Conservation (phyloP, 805 yeast species). For the Candida suzukii region DNA sequence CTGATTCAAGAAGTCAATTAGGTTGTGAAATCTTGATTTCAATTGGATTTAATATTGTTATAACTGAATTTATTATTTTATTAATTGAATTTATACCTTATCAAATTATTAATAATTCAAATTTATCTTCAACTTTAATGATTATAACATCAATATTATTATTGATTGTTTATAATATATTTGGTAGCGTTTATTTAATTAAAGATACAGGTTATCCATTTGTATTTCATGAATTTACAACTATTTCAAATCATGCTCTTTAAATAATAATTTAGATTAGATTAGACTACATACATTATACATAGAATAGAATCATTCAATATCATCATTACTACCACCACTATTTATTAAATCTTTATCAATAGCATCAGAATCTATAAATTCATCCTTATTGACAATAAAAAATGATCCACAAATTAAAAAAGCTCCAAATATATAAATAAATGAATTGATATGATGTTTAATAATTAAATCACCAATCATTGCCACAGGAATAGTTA, state of each 20-base stretch:
- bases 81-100: conserved; percentile 25
- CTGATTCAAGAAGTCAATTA: conserved; percentile 62
- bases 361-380: conserved; percentile 37
- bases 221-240: conserved; percentile 6
- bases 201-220: conserved; percentile 48
- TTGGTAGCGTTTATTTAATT: conserved; percentile 35
- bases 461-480: conserved; percentile 78
- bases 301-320: neutral
- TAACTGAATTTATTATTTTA: conserved; percentile 34
- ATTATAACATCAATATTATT: conserved; percentile 23
- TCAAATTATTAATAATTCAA: neutral
- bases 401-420: conserved; percentile 79
- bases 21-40: conserved; percentile 60
- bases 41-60: conserved; percentile 38
- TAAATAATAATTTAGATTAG: neutral
- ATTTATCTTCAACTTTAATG: conserved; percentile 4
- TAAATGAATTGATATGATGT: conserved; percentile 48
- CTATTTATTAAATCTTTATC: too few species aligned
- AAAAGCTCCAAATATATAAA: conserved; percentile 73
- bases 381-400: conserved; percentile 74
- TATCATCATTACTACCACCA: neutral
- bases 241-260: neutral
- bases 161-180: conserved; percentile 30
- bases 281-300: neutral
- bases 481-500: conserved; percentile 94